Conservation (phyloP, 2,329 filamentous ascomycete species). For the Hypomyces rosellus region DNA sequence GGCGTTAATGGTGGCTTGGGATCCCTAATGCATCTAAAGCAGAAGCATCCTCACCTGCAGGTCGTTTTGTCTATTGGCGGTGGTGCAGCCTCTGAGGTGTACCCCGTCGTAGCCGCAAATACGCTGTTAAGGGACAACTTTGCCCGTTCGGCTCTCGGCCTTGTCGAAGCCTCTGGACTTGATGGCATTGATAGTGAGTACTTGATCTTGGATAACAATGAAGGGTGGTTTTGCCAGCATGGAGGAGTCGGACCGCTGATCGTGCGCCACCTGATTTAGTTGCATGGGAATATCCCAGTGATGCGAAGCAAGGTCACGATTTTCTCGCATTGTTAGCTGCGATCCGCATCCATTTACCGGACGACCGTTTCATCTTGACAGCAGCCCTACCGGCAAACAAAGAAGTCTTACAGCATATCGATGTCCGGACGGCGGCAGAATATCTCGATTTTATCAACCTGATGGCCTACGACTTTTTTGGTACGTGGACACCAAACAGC, state of each 20-base stretch:
- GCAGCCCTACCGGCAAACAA: conserved; percentile 64
- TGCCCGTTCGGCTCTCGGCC: conserved; percentile 56
- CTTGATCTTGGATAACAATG: not conserved
- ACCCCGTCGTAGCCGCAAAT: conserved; percentile 59
- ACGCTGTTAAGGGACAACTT: conserved; percentile 60
- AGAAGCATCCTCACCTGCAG: conserved; percentile 62
- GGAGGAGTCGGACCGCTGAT: not conserved
- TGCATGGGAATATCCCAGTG: conserved; percentile 71
- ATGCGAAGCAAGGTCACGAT: conserved; percentile 59
- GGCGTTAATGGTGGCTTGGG: conserved; percentile 65
- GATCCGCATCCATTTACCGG: conserved; percentile 60
- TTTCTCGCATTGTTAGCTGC: conserved; percentile 63
- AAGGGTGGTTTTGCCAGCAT: not conserved
- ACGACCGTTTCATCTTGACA: conserved; percentile 62
- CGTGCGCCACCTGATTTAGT: conserved; percentile 41
- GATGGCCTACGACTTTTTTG: conserved; percentile 75
- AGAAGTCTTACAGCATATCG: conserved; percentile 62
- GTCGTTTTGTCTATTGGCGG: conserved; percentile 76
- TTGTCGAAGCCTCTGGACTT: conserved; percentile 63
- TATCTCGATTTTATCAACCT: conserved; percentile 72
- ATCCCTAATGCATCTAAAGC: conserved; percentile 67
- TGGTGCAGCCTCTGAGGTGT: conserved; percentile 56
- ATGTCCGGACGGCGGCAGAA: conserved; percentile 54
- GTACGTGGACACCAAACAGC: conserved; percentile 59
- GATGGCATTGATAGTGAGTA: conserved; percentile 60